Evolutionary conservation across 805 yeast species (phyloP).

Genomic region (Candida lessepsii): DNA sequence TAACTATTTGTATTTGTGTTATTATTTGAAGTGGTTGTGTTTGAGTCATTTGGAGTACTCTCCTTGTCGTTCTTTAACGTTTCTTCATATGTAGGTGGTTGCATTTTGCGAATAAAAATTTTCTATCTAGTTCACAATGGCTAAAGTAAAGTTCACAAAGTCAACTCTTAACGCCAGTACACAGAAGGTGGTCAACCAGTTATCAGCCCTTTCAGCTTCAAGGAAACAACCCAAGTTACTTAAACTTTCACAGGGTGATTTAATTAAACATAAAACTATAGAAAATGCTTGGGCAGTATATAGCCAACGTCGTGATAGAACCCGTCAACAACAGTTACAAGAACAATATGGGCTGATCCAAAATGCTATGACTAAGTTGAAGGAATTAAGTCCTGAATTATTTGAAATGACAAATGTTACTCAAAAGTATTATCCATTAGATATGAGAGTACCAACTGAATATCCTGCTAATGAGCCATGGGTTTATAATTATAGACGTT

Average conservation of each 20-base stretch:
- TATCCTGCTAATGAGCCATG: slow-evolving; percentile 81
- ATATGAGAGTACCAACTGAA: slow-evolving; percentile 84
- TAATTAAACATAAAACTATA: slow-evolving; percentile 79
- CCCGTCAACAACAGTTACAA: slow-evolving; percentile 40
- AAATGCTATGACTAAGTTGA: slow-evolving; percentile 72
- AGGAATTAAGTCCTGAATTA: slow-evolving; percentile 49
- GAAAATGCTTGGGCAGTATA: slow-evolving; percentile 76
- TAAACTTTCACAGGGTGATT: slow-evolving; percentile 75
- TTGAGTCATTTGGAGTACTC: neutral
- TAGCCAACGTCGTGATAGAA: slow-evolving; percentile 50
- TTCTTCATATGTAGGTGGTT: slow-evolving; percentile 11
- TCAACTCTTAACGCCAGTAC: slow-evolving; percentile 23
- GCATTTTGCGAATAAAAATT: slow-evolving; percentile 2
- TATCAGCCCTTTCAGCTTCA: slow-evolving; percentile 81
- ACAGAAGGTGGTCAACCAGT: slow-evolving; percentile 49
- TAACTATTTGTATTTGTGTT: slow-evolving; percentile 1
- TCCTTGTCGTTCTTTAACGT: neutral
- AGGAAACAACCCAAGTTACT: slow-evolving; percentile 85
- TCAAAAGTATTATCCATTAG: slow-evolving; percentile 68
- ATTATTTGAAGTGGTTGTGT: neutral
- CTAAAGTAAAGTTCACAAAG: slow-evolving; percentile 26
- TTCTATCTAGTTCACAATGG: slow-evolving; percentile 10
- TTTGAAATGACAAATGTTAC: slow-evolving; percentile 61
- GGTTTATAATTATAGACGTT: slow-evolving; percentile 51
- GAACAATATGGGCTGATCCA: slow-evolving; percentile 65